Evolutionary conservation across 495 filamentous ascomycete genomes (phyloP).

Genomic region (Aspergillus avenaceus): DNA sequence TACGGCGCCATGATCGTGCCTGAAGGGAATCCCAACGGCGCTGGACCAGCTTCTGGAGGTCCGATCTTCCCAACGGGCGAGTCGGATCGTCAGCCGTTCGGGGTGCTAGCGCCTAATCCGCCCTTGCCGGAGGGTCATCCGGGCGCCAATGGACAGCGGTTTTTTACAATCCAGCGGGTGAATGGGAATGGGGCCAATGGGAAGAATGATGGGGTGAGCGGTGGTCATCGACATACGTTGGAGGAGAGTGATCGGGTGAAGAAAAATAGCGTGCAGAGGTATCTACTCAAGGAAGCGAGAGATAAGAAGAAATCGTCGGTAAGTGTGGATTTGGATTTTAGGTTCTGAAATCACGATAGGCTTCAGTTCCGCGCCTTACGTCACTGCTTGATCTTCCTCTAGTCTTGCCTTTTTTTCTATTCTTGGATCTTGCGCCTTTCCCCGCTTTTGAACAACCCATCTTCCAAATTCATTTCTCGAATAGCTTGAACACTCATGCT

Average conservation of each 20-base stretch:
- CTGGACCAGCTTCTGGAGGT: conserved; percentile 18
- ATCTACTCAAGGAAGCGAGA: conserved; percentile 61
- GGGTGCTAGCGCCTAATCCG: conserved; percentile 34
- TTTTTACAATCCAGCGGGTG: conserved; percentile 71
- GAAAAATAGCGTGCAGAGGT: conserved; percentile 74
- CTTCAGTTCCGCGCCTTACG: too few species aligned
- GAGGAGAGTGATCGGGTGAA: conserved; percentile 81
- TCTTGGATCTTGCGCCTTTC: background rate
- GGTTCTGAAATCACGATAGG: too few species aligned
- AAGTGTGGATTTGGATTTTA: conserved; percentile 21
- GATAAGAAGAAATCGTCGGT: conserved; percentile 66
- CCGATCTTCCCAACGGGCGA: conserved; percentile 11
- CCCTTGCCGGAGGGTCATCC: conserved; percentile 37
- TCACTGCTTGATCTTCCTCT: too few species aligned
- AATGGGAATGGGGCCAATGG: conserved; percentile 75
- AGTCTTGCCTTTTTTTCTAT: too few species aligned
- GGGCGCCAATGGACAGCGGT: conserved; percentile 48
- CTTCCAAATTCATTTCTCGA: background rate
- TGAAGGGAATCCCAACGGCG: conserved; percentile 7
- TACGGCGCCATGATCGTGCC: background rate
- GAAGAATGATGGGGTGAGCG: conserved; percentile 61
- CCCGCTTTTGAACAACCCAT: conserved; percentile 4
- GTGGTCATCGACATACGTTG: conserved; percentile 69
- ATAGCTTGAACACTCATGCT: conserved; percentile 3
- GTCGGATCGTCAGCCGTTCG: conserved; percentile 33